Evolutionary conservation across 2,329 filamentous ascomycete species (phyloP).

Genomic region (Berkeleyomyces rouxiae): DNA sequence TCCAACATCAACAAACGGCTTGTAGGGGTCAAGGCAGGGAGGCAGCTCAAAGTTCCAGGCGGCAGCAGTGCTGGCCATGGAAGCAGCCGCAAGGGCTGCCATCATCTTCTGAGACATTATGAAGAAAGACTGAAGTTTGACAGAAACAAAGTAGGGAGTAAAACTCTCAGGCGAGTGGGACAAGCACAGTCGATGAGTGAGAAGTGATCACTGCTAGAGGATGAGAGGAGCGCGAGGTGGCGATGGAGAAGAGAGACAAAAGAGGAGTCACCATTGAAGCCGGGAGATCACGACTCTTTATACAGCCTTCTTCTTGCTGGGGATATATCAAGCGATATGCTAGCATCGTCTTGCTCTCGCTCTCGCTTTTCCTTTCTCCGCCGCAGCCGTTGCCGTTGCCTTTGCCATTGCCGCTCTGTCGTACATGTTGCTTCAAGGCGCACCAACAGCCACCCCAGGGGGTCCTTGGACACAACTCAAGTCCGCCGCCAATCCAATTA

Average conservation of each 20-base stretch:
- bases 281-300: not conserved
- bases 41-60: slow-evolving; percentile 30
- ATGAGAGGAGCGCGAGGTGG: not conserved
- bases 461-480: not conserved
- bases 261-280: slow-evolving; percentile 5
- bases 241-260: not conserved
- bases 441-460: not conserved
- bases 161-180: not conserved
- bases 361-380: not conserved
- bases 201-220: not conserved
- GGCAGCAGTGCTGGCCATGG: slow-evolving; percentile 23
- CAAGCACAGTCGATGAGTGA: not conserved
- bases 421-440: too few relatives aligned
- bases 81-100: slow-evolving; percentile 24
- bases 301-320: not conserved
- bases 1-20: slow-evolving; percentile 32
- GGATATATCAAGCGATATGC: not conserved
- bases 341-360: not conserved
- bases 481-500: not conserved
- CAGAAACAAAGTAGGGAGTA: slow-evolving; percentile 3
- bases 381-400: not conserved
- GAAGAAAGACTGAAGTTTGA: slow-evolving; percentile 9
- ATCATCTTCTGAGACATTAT: slow-evolving; percentile 22
- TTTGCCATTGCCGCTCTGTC: not conserved
- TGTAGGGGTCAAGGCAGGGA: slow-evolving; percentile 28